These are phyloP conservation scores for Myriosclerotinia scirpicola DNA, from an alignment of 2,329 filamentous ascomycete genomes.

Conservation along the genomic window DNA sequence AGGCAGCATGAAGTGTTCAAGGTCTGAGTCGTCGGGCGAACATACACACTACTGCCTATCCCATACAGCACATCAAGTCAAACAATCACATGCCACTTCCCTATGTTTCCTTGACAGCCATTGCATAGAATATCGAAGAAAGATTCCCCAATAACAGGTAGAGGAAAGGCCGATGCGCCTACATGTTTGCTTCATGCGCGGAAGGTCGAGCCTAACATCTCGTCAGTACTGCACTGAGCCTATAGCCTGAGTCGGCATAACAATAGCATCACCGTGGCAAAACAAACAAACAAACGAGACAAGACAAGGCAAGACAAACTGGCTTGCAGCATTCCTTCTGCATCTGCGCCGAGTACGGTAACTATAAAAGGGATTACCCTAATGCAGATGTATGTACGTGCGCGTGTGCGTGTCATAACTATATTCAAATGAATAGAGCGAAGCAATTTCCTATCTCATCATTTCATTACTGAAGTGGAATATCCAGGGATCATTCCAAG, in stretches of 20 bases:
- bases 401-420: constrained; percentile 16
- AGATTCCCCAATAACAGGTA: constrained; percentile 1
- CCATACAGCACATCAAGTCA: not conserved
- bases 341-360: constrained; percentile 7
- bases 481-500: not conserved
- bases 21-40: constrained; percentile 16
- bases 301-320: constrained; percentile 2
- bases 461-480: not conserved
- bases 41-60: constrained; percentile 7
- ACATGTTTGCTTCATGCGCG: constrained; percentile 7
- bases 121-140: constrained; percentile 1
- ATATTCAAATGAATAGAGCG: constrained; percentile 18
- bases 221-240: not conserved
- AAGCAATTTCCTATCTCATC: constrained; percentile 9
- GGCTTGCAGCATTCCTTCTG: constrained; percentile 12
- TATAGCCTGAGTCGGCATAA: constrained; percentile 6
- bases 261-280: constrained; percentile 3
- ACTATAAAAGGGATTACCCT: constrained; percentile 3
- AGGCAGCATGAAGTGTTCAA: constrained; percentile 22
- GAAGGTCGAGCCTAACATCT: constrained; percentile 11
- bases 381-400: constrained; percentile 19
- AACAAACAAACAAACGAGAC: constrained; percentile 5
- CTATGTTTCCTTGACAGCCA: constrained; percentile 11
- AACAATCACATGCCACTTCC: constrained; percentile 20
- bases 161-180: not conserved